These are phyloP conservation scores for Tetracladium marchalianum DNA, from an alignment of 495 filamentous ascomycete species.

Conservation along the genomic window DNA sequence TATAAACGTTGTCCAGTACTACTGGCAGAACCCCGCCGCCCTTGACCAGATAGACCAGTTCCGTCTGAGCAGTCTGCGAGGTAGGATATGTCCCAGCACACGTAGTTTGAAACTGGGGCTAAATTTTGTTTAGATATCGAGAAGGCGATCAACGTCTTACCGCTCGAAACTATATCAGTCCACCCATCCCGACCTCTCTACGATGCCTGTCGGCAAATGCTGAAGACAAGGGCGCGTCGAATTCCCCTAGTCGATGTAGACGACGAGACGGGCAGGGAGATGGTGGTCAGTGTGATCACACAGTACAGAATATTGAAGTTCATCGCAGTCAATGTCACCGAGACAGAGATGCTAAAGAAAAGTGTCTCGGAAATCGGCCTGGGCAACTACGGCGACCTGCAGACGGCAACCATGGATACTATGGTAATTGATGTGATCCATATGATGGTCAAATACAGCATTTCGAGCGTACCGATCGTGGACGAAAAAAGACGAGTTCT, in stretches of 20 bases:
- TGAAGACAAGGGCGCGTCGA: slow-evolving; percentile 81
- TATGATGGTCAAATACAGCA: slow-evolving; percentile 81
- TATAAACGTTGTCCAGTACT: slow-evolving; percentile 98
- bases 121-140: slow-evolving; percentile 64
- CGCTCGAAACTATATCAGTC: slow-evolving; percentile 92
- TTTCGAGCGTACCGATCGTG: slow-evolving; percentile 89
- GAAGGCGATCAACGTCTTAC: slow-evolving; percentile 78
- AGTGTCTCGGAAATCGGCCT: slow-evolving; percentile 75
- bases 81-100: slow-evolving; percentile 33
- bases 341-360: slow-evolving; percentile 84
- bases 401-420: slow-evolving; percentile 81
- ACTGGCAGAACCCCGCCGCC: slow-evolving; percentile 93
- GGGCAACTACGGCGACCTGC: slow-evolving; percentile 72
- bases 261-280: slow-evolving; percentile 84
- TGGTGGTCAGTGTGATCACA: slow-evolving; percentile 93
- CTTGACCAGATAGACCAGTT: slow-evolving; percentile 89
- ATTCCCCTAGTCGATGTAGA: slow-evolving; percentile 93
- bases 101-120: slow-evolving; percentile 4
- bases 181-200: slow-evolving; percentile 84
- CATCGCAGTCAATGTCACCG: slow-evolving; percentile 89
- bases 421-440: slow-evolving; percentile 96
- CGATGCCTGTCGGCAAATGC: slow-evolving; percentile 90
- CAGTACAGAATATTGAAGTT: slow-evolving; percentile 99
- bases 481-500: slow-evolving; percentile 73
- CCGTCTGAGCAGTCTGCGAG: slow-evolving; percentile 82